A percentile compares a stretch with the other conserved stretches of the same genome.
phyloP scores from a whole-genome alignment of 139 green algal genomes.

The Tetradesmus lagerheimii region DNA sequence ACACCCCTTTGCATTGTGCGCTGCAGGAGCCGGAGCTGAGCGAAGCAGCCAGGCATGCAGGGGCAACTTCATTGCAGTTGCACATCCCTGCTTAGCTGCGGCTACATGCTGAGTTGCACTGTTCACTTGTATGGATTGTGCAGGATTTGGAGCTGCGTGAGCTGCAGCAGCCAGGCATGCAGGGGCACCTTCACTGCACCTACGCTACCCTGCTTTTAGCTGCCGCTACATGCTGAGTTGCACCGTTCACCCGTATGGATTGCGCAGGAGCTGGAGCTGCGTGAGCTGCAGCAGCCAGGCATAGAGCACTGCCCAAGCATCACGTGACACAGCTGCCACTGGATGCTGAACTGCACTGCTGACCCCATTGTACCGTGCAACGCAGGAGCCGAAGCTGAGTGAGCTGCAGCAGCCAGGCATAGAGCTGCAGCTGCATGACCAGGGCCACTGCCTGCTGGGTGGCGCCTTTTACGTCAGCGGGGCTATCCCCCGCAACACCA shows the following conservation, averaged over 20 bases:
- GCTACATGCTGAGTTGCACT: too few relatives aligned
- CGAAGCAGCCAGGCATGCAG: too few relatives aligned
- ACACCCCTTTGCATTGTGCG: too few relatives aligned
- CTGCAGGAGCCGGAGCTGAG: too few relatives aligned
- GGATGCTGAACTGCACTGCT: too few relatives aligned
- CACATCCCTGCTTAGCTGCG: too few relatives aligned
- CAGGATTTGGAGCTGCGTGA: background rate
- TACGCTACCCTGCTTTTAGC: too few relatives aligned
- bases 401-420: constrained; percentile 10
- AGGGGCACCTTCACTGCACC: background rate
- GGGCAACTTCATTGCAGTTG: too few relatives aligned
- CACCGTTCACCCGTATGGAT: background rate
- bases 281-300: background rate
- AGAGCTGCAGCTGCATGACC: constrained; percentile 19
- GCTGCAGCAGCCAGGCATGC: background rate
- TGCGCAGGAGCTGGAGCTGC: background rate
- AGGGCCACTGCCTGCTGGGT: constrained; percentile 51
- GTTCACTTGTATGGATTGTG: too few relatives aligned
- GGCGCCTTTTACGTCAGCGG: constrained; percentile 54
- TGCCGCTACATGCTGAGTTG: too few relatives aligned
- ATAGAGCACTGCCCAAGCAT: too few relatives aligned
- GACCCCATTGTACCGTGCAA: background rate
- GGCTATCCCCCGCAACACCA: constrained; percentile 34
- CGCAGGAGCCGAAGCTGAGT: background rate
- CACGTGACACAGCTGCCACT: too few relatives aligned